A percentile compares a stretch with the other conserved stretches of the same genome.
These are phyloP conservation scores for Canavalia gladiata DNA, from an alignment of 306 rosid species.

Conservation along the genomic window DNA sequence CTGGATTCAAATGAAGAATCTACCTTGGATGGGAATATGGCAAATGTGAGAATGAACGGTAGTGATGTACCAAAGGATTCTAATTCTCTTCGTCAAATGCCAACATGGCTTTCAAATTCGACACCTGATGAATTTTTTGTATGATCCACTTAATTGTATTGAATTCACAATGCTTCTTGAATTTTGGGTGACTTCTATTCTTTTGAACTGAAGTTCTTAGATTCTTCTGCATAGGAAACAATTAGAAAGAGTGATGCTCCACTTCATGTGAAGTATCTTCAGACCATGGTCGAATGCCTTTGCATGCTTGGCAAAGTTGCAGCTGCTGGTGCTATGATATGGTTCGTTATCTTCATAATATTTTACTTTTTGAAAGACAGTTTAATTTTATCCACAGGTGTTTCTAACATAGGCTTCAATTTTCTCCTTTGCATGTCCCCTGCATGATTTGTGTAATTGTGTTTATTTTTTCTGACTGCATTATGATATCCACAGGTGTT, in stretches of 20 bases:
- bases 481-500: neutral
- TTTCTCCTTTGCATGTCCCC: neutral
- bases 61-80: conserved; percentile 68
- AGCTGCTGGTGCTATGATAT: conserved; percentile 98
- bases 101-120: conserved; percentile 90
- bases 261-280: conserved; percentile 90
- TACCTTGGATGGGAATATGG: conserved; percentile 62
- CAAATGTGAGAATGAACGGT: conserved; percentile 64
- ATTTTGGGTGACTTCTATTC: conserved; percentile 43
- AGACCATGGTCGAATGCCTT: conserved; percentile 98
- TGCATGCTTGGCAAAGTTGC: conserved; percentile 98
- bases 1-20: conserved; percentile 69
- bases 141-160: conserved; percentile 48
- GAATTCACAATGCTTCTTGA: conserved; percentile 41
- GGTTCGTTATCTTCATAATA: conserved; percentile 65
- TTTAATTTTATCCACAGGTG: conserved; percentile 22
- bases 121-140: conserved; percentile 99
- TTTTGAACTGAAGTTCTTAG: conserved; percentile 50
- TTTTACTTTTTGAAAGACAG: conserved; percentile 32
- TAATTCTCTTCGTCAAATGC: conserved; percentile 74
- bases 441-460: neutral
- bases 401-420: conserved; percentile 11
- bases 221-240: conserved; percentile 72
- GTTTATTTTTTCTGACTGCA: conserved; percentile 9
- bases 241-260: conserved; percentile 92